A percentile compares a stretch with the other conserved stretches of the same genome.
Conservation (phyloP, 768 basidiomycete genomes). For the Neoboletus magnificus region DNA sequence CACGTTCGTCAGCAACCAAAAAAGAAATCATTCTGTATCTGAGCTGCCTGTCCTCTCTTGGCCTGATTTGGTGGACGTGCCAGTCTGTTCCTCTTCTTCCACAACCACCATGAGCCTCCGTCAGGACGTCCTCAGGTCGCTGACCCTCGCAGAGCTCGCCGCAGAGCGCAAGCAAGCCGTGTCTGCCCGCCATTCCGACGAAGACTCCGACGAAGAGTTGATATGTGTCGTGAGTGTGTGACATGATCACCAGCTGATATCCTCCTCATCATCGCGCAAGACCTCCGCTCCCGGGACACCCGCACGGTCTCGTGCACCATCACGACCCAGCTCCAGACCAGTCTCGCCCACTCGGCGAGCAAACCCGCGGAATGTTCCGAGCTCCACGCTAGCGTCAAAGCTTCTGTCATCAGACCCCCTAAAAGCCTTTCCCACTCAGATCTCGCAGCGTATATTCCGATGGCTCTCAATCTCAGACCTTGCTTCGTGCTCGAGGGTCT, state of each 20-base stretch:
- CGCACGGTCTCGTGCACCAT: constrained; percentile 53
- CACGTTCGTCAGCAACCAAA: constrained; percentile 19
- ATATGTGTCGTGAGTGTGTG: constrained; percentile 61
- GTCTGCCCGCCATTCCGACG: constrained; percentile 25
- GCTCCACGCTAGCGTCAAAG: constrained; percentile 24
- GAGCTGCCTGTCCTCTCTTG: background rate
- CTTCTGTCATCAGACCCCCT: constrained; percentile 52
- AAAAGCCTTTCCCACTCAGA: constrained; percentile 70
- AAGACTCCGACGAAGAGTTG: constrained; percentile 65
- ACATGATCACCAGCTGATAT: background rate
- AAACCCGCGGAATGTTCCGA: constrained; percentile 22
- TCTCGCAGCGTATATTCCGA: constrained; percentile 76
- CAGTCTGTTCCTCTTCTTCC: background rate
- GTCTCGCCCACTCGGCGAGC: constrained; percentile 32
- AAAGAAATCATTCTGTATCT: constrained; percentile 1
- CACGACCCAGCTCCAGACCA: constrained; percentile 47
- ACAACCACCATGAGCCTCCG: constrained; percentile 58
- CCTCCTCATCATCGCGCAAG: constrained; percentile 34
- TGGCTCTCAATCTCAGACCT: constrained; percentile 61
- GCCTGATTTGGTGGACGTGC: background rate
- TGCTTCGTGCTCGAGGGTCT: constrained; percentile 75
- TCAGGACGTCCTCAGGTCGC: constrained; percentile 64
- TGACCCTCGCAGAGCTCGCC: constrained; percentile 37
- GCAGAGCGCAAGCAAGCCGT: constrained; percentile 22
- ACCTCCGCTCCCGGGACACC: constrained; percentile 69